A percentile compares a stretch with the other conserved stretches of the same genome.
These are phyloP conservation scores for Hemileccinum rubropunctum DNA, from an alignment of 768 basidiomycete species.

Conservation along the genomic window DNA sequence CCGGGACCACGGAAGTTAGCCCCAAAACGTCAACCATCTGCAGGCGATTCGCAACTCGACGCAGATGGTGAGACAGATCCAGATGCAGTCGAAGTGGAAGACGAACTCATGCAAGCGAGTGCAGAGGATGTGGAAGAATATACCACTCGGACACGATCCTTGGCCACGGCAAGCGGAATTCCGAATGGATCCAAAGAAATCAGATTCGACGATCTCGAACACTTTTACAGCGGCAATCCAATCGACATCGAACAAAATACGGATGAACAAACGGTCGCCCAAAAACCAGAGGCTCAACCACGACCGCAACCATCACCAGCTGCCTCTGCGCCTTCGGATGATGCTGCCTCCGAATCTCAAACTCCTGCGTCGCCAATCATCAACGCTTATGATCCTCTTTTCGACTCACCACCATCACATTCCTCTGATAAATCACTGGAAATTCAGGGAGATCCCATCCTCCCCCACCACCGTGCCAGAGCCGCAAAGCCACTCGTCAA, in stretches of 20 bases:
- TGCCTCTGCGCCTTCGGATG: not conserved
- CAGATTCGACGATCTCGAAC: constrained; percentile 30
- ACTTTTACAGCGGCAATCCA: constrained; percentile 27
- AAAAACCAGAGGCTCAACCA: constrained; percentile 1
- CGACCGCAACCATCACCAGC: not conserved
- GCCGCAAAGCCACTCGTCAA: constrained; percentile 54
- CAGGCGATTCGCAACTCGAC: constrained; percentile 30
- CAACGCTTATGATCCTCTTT: constrained; percentile 26
- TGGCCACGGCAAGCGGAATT: constrained; percentile 2
- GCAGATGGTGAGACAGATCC: constrained; percentile 34
- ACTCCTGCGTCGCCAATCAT: constrained; percentile 11
- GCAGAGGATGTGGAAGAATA: constrained; percentile 19
- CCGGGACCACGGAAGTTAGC: constrained; percentile 24
- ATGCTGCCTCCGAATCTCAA: not conserved
- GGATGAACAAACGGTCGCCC: constrained; percentile 13
- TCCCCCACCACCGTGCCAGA: constrained; percentile 45
- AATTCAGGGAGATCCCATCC: not conserved
- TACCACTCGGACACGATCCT: constrained; percentile 1
- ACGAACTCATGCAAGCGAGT: constrained; percentile 28
- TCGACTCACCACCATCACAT: constrained; percentile 22
- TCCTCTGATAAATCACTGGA: constrained; percentile 7
- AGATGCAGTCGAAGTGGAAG: constrained; percentile 38
- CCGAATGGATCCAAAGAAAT: constrained; percentile 7
- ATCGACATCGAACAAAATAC: constrained; percentile 31
- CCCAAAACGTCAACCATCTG: constrained; percentile 19